Evolutionary conservation across 106 monocot genomes (phyloP).

Genomic region (Phalaenopsis equestris): DNA sequence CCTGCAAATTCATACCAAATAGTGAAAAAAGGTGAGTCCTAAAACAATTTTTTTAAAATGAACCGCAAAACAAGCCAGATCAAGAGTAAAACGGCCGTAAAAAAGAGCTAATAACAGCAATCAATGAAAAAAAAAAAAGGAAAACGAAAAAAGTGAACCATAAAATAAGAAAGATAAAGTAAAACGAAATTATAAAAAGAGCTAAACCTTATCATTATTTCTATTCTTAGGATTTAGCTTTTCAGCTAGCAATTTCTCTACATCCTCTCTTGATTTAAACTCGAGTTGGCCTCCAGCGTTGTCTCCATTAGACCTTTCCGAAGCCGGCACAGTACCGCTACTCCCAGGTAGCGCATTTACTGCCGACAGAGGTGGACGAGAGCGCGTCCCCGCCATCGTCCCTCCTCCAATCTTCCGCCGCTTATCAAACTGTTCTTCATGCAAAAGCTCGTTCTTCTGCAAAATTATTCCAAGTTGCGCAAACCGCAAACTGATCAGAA

Average conservation of each 20-base stretch:
- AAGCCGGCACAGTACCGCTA: not conserved
- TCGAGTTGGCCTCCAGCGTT: slow-evolving; percentile 24
- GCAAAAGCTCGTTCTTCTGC: slow-evolving; percentile 2
- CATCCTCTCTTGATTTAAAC: slow-evolving; percentile 59
- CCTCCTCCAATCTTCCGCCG: not conserved
- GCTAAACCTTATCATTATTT: slow-evolving; percentile 39
- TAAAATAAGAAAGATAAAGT: not conserved
- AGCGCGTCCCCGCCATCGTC: slow-evolving; percentile 6
- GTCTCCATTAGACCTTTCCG: slow-evolving; percentile 13
- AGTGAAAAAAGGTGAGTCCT: not conserved
- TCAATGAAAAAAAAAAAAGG: not conserved
- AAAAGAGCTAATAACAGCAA: not conserved
- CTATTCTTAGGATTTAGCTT: slow-evolving; percentile 59
- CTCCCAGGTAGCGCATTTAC: slow-evolving; percentile 15
- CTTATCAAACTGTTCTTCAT: slow-evolving; percentile 4
- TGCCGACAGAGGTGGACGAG: slow-evolving; percentile 25
- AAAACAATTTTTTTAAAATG: not conserved
- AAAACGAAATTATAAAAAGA: not conserved
- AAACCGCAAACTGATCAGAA: not conserved
- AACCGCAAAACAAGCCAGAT: not conserved
- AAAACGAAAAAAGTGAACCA: not conserved
- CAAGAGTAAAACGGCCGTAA: not conserved
- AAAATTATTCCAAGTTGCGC: not conserved
- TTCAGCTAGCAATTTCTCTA: slow-evolving; percentile 53
- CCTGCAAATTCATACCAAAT: slow-evolving; percentile 19